Evolutionary conservation across 345 rosid genomes (phyloP), one percentile per base, ranked within the genome.

Genomic region (Arabis hirsuta): DNA sequence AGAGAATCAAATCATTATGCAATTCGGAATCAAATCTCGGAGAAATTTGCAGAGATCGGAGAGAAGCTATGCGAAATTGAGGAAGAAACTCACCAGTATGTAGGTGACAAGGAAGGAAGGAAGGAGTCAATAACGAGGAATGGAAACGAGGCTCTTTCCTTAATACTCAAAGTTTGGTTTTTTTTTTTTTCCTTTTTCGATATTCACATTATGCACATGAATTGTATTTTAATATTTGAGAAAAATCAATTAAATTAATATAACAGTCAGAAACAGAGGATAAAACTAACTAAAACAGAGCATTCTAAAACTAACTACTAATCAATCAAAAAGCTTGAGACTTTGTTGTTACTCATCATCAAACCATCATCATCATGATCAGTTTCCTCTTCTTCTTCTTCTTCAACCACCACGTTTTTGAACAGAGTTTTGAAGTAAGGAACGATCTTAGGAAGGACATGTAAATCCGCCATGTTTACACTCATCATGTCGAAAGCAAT

Each of bases 401-500:
- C 95, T 20, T 78, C 82, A 0, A 70, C 56, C 72, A 85, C 69
- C 64, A 86, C 92, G 64, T 95, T 81, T 81, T 71, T 90, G 54
- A 91, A 95, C 4, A 95, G 87, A 64, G 86, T 80, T 79, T 91
- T 91, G 62, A 95, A 84, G 83, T 87, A 85, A 2, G 99, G 98
- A 62, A 95, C 87, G 65, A 92, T 86, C 76, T 73, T 84, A 2
- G 98, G 99, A 67, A 91, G 91, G 51, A 88, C 80, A 13, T 84
- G 91, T 38, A 95, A 32, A 72, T 90, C 99, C 12, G 96, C 97
- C 43, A 95, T 66, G 88, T 95, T 91, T 67, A 91, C 73, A 78
- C 96, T 91, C 99, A 91, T 95, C 92, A 95, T 76, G 61, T 91
- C 96, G 34, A 95, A 91, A 10, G 90, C 96, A 42, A 95, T 82